Base-by-base conservation (phyloP, 225 moss, liverwort and hornwort genomes). In the Asterella californica region DNA sequence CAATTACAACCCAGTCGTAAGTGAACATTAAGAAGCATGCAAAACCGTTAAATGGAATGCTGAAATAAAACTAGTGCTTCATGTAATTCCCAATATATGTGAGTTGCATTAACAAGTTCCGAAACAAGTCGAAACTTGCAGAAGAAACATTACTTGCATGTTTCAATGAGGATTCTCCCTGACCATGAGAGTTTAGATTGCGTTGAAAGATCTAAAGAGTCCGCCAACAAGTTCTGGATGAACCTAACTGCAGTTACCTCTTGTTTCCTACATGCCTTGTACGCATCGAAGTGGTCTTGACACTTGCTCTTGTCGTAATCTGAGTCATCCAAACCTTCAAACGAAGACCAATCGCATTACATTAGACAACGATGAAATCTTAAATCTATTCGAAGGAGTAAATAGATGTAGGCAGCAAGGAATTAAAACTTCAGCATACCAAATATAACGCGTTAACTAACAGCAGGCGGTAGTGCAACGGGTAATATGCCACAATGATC, bases 251-350 rank as follows among this genome's bases (percentile, higher is more conserved):
- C 24, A 60, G 62, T 74, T 82, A 96, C 96, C 91, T 99, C 99
- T 76, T 91, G 93, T 82, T 93, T 95, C 81, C 89, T 99, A 88
- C 99, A 99, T 70, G 93, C 95, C 82, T 93, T 99, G 86, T 99
- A 95, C 34, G 93, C 93, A 66, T 92, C 92, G 83, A 99, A 95
- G 49, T 90, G 86, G 30, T 93, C 95, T 80, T 95, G 94, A 76
- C 99, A 99, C 83, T 93, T 99, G 84, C 92, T 93, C 87, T 95
- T 99, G 75, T 99, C 91, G 75, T 90, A 95, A 83, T 95, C 92
- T 15, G 88, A 85, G 45, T 89, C 87, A 82, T 99, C 93, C 89
- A 99, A 87, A 88, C 96, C 94, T 96, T 73, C 0, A 12, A 49
- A 50, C 54, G 61, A 18, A 0, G 60, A 45, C 47, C 46, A 75